Evolutionary conservation across 2,329 filamentous ascomycete genomes (phyloP).

Genomic region (Alternaria hordeiaustralica): DNA sequence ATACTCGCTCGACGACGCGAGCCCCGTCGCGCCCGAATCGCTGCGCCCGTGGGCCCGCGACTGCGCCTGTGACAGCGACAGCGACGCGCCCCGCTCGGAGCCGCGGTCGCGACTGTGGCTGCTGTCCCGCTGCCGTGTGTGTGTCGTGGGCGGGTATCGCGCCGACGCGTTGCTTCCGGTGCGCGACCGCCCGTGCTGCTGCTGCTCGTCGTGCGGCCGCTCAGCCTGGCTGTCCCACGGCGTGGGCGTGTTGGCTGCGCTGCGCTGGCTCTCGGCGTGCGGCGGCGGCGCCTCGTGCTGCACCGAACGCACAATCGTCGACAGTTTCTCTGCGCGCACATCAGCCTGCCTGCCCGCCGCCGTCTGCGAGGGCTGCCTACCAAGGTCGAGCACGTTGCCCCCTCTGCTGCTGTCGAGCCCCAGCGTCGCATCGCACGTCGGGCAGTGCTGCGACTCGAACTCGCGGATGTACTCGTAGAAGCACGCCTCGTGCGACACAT

Average conservation of each 20-base stretch:
- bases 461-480: slow-evolving; percentile 99
- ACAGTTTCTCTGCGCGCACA: slow-evolving; percentile 80
- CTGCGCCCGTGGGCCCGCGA: slow-evolving; percentile 69
- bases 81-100: slow-evolving; percentile 49
- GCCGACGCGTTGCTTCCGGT: slow-evolving; percentile 44
- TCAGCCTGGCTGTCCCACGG: slow-evolving; percentile 69
- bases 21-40: slow-evolving; percentile 76
- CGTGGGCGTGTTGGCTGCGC: slow-evolving; percentile 64
- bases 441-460: slow-evolving; percentile 91
- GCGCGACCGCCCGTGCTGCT: slow-evolving; percentile 46
- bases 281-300: slow-evolving; percentile 64
- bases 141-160: slow-evolving; percentile 36
- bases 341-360: slow-evolving; percentile 21
- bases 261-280: slow-evolving; percentile 44
- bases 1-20: slow-evolving; percentile 79
- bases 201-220: slow-evolving; percentile 54
- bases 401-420: slow-evolving; percentile 91
- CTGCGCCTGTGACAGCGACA: slow-evolving; percentile 48
- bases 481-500: slow-evolving; percentile 96
- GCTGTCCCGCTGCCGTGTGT: slow-evolving; percentile 44
- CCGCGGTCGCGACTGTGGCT: slow-evolving; percentile 48
- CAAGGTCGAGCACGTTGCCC: slow-evolving; percentile 83
- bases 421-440: slow-evolving; percentile 88
- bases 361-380: slow-evolving; percentile 57
- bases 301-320: slow-evolving; percentile 86